Percentiles rank a stretch among this genome's conserved stretches.
phyloP scores from a whole-genome alignment of 768 basidiomycete genomes.

The Xanthoconium stramineum region DNA sequence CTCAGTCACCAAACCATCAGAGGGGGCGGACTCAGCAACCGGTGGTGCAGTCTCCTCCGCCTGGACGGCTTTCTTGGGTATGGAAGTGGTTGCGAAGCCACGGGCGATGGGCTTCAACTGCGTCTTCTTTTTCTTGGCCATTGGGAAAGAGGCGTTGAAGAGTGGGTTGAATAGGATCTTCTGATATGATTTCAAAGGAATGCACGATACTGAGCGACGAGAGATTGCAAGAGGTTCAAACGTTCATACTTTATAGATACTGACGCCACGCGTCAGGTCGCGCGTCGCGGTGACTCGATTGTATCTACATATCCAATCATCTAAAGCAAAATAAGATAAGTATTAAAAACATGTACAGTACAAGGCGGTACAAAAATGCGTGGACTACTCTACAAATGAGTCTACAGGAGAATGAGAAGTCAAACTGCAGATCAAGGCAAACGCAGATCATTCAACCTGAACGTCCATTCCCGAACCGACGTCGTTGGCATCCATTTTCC shows the following conservation, averaged over 20 bases:
- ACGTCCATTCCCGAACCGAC: constrained; percentile 24
- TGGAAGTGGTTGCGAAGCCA: constrained; percentile 79
- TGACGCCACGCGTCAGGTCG: background rate
- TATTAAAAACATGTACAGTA: constrained; percentile 32
- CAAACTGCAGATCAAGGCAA: constrained; percentile 11
- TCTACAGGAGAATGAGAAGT: constrained; percentile 11
- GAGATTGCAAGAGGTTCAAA: background rate
- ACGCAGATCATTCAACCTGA: constrained; percentile 24
- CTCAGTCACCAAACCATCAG: constrained; percentile 6
- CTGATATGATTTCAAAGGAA: background rate
- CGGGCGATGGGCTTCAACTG: constrained; percentile 71
- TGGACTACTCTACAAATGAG: constrained; percentile 31
- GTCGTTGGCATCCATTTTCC: constrained; percentile 29
- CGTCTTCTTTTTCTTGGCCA: constrained; percentile 86
- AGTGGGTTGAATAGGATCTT: background rate
- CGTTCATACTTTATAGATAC: too few relatives aligned
- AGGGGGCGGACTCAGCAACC: constrained; percentile 3
- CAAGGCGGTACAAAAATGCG: constrained; percentile 26
- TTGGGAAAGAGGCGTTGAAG: constrained; percentile 22
- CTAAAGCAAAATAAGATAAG: constrained; percentile 8
- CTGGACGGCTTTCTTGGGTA: constrained; percentile 67
- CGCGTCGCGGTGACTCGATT: background rate
- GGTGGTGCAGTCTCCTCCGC: constrained; percentile 24
- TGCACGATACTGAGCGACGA: background rate
- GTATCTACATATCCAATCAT: background rate